Evolutionary conservation across 2,329 filamentous ascomycete genomes (phyloP).

Genomic region (Phaeosphaeria sp.): DNA sequence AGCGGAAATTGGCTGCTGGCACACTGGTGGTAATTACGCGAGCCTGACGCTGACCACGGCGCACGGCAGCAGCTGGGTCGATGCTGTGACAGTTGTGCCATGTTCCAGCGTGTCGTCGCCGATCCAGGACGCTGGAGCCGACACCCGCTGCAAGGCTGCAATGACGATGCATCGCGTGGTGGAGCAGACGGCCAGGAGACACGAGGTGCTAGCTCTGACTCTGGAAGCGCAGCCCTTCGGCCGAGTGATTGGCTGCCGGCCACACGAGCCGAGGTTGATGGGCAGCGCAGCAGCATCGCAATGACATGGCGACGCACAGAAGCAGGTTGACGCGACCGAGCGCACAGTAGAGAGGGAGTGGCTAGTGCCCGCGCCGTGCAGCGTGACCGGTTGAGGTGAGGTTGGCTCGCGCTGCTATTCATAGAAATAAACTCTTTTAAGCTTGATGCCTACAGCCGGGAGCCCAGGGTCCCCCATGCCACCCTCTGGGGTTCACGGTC

Average conservation of each 20-base stretch:
- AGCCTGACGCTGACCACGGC: conserved; percentile 2
- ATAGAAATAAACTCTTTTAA: conserved; percentile 44
- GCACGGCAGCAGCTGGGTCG: neutral
- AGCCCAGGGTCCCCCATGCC: conserved; percentile 12
- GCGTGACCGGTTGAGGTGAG: conserved; percentile 26
- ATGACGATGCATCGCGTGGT: conserved; percentile 19
- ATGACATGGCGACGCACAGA: conserved; percentile 11
- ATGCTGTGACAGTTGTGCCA: neutral
- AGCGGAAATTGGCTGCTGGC: conserved; percentile 19
- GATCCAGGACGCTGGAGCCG: conserved; percentile 13
- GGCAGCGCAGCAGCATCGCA: conserved; percentile 9
- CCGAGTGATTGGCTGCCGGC: conserved; percentile 14
- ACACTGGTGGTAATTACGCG: conserved; percentile 13
- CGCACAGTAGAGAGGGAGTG: conserved; percentile 28
- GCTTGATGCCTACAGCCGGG: conserved; percentile 22
- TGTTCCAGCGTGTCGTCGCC: conserved; percentile 1
- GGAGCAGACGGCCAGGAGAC: conserved; percentile 30
- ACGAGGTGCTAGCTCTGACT: conserved; percentile 31
- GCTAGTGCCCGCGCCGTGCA: conserved; percentile 32
- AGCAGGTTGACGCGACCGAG: conserved; percentile 39
- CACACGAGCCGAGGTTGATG: conserved; percentile 25
- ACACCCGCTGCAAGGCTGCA: conserved; percentile 25
- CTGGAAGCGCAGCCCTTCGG: neutral
- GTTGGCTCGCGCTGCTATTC: conserved; percentile 34
- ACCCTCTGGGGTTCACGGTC: conserved; percentile 23